Evolutionary conservation across 2,329 filamentous ascomycete genomes (phyloP), one percentile per base, ranked within the genome.

Genomic region (Apiospora saccharicola): DNA sequence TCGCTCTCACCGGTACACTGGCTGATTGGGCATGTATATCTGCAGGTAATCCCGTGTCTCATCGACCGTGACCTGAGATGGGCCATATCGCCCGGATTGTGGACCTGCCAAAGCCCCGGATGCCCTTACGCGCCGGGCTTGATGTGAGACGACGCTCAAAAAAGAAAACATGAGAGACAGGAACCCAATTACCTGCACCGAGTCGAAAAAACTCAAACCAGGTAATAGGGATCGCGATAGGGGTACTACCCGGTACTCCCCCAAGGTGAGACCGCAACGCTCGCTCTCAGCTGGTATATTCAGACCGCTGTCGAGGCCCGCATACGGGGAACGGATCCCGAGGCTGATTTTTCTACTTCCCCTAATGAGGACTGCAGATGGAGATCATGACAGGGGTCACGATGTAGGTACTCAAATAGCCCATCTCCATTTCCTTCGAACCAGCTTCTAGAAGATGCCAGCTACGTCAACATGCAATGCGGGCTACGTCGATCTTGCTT

Each of bases 1-100:
- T 64, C 19, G 8, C 53, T 26, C 51, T 41, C 57, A 64, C 34
- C 57, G 57, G 34, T 64, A 34, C 57, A 41, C 34, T 24, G 57
- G 6, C 34, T 41, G 13, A 34, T 34, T 41, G 57, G 26, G 26
- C 26, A 30, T 24, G 57, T 37, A n/a, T 41, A 6, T 41, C 37
- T 64, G 57, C 57, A 64, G 57, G 57, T 64, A 64, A 64, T 41
- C 57, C 57, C 53, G 53, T 61, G 57, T 64, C 57, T 64, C 57
- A n/a, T 41, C 57, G 57, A 12, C 19, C 3, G 57, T n/a, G 57
- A 64, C 57, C 57, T 41, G 34, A 13, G 57, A 64, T 64, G 57
- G 57, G 34, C 19, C 34, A 30, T 19, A 16, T 34, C 22, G 41
- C 57, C 57, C 19, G 57, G 57, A 22, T 64, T 37, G 34, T 41